phyloP scores from a whole-genome alignment of 1,139 yeast species.

The Geotrichum bryndzae region DNA sequence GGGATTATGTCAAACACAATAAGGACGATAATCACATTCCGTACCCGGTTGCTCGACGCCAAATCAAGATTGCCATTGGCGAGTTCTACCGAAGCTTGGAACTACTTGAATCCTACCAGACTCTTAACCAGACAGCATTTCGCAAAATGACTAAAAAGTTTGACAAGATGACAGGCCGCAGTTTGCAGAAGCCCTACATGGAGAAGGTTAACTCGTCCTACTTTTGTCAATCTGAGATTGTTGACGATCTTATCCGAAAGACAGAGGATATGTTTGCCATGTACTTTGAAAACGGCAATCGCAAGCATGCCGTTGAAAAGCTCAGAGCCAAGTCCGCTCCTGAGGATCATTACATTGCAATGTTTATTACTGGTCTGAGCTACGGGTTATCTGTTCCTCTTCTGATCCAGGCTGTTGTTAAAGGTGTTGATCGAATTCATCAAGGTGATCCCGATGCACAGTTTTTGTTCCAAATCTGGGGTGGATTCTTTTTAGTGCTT shows the following conservation, averaged over 20 bases:
- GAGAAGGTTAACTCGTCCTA: conserved; percentile 48
- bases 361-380: conserved; percentile 47
- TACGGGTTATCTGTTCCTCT: conserved; percentile 70
- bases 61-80: conserved; percentile 67
- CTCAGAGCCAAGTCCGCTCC: conserved; percentile 47
- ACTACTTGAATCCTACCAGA: conserved; percentile 66
- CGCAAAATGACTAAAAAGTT: conserved; percentile 84
- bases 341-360: conserved; percentile 31
- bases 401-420: conserved; percentile 46
- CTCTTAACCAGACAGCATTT: conserved; percentile 79
- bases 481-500: conserved; percentile 68
- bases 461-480: conserved; percentile 80
- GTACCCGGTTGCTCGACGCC: conserved; percentile 64
- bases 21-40: conserved; percentile 32
- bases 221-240: conserved; percentile 58
- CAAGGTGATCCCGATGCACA: conserved; percentile 29
- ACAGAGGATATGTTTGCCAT: conserved; percentile 64
- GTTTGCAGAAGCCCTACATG: conserved; percentile 52
- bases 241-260: conserved; percentile 55
- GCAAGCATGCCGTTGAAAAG: conserved; percentile 69
- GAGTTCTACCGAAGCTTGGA: conserved; percentile 80
- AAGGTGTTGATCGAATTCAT: conserved; percentile 40
- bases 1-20: conserved; percentile 16
- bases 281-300: conserved; percentile 66
- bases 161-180: conserved; percentile 62